Percentiles rank a stretch among this genome's conserved stretches.
Conservation (phyloP, 1,284 basidiomycete species). For the Leccinum solheimii region DNA sequence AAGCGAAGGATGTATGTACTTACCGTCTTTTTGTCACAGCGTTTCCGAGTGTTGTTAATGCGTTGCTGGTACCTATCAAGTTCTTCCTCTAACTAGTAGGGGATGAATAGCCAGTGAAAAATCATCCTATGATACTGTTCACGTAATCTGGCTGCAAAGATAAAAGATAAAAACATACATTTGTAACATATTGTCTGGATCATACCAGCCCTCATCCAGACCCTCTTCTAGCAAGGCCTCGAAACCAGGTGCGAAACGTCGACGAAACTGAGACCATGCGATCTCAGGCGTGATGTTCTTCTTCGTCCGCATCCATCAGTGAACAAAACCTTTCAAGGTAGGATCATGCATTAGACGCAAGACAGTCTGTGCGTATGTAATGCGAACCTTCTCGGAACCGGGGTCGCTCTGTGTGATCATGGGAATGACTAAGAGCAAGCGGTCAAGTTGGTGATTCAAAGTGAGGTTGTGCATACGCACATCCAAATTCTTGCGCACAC, state of each 20-base stretch:
- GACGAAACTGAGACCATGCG: neutral
- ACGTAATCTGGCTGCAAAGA: neutral
- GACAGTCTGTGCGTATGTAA: no score
- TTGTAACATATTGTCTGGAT: neutral
- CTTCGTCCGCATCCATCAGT: neutral
- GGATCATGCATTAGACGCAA: neutral
- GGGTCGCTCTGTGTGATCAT: no score
- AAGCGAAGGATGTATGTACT: no score
- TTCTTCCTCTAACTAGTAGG: no score
- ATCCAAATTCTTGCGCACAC: neutral
- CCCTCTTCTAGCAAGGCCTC: neutral
- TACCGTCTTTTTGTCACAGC: no score
- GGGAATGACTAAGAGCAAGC: no score
- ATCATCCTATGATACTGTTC: no score
- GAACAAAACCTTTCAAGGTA: neutral
- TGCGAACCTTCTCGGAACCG: no score
- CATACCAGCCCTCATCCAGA: neutral
- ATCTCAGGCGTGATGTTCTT: neutral
- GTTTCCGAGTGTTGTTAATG: no score
- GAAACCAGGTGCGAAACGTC: neutral
- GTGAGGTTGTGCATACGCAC: neutral
- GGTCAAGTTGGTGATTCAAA: no score
- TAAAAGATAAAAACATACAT: neutral
- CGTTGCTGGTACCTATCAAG: no score
- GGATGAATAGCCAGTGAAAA: no score